Percentiles rank a stretch among this genome's conserved stretches.
Conservation (phyloP, 2,329 filamentous ascomycete species). For the Epicoccum nigrum region DNA sequence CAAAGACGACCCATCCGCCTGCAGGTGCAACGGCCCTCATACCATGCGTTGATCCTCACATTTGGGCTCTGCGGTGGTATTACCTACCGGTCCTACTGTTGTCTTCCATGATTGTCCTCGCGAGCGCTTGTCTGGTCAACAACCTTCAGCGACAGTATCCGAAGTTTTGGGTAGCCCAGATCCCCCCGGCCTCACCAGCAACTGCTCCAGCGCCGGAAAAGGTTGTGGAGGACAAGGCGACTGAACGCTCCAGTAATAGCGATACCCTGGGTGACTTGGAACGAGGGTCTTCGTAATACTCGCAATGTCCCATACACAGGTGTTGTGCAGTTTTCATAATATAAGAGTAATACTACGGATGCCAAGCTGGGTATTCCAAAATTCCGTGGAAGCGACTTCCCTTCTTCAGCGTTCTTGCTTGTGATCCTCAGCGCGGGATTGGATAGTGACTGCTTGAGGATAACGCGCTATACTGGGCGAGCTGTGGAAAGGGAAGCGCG, state of each 20-base stretch:
- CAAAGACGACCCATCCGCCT: constrained; percentile 56
- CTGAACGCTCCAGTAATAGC: constrained; percentile 17
- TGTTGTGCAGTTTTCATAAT: background rate
- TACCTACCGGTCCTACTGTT: constrained; percentile 52
- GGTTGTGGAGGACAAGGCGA: constrained; percentile 17
- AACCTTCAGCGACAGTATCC: constrained; percentile 55
- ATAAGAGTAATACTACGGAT: background rate
- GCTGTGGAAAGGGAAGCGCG: too few species aligned
- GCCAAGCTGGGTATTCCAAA: too few species aligned
- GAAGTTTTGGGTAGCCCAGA: constrained; percentile 53
- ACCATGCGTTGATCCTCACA: constrained; percentile 47
- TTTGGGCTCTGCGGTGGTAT: constrained; percentile 52
- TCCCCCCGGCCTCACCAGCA: constrained; percentile 28
- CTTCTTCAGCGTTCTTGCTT: too few species aligned
- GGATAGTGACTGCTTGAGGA: too few species aligned
- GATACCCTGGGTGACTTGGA: constrained; percentile 26
- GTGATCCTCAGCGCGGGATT: too few species aligned
- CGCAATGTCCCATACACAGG: background rate
- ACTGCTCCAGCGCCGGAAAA: constrained; percentile 19
- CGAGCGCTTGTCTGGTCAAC: constrained; percentile 51
- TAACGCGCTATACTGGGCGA: too few species aligned
- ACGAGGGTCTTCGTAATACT: constrained; percentile 18
- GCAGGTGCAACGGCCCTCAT: constrained; percentile 56
- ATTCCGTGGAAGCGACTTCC: too few species aligned
- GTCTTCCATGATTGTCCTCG: constrained; percentile 48